Percentiles rank a stretch among this genome's conserved stretches.
Conservation (phyloP, 139 green algal genomes). For the Chlamydomonas urium region DNA sequence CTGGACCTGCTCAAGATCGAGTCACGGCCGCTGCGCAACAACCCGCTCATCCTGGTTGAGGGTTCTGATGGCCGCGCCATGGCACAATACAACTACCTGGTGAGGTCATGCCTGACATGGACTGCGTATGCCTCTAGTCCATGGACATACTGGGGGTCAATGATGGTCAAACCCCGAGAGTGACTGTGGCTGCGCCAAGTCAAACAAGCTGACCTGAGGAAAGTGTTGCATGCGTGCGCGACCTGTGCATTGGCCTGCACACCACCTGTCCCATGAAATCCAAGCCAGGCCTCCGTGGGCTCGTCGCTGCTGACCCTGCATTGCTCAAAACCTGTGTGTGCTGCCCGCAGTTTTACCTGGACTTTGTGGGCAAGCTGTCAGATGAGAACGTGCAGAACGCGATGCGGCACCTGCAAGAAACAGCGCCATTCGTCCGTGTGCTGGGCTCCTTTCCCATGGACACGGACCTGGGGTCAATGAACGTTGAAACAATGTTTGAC, state of each 20-base stretch:
- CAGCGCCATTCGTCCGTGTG: conserved; percentile 86
- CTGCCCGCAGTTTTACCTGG: conserved; percentile 99
- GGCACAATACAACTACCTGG: conserved; percentile 89
- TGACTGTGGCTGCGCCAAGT: no score
- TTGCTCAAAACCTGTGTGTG: no score
- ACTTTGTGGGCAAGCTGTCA: conserved; percentile 83
- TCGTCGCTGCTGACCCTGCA: no score
- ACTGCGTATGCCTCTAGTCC: no score
- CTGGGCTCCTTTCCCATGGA: conserved; percentile 88
- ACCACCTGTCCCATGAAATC: no score
- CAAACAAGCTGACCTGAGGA: no score
- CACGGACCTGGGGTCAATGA: conserved; percentile 34
- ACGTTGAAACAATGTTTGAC: neutral
- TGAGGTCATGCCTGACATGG: no score
- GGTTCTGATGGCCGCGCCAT: neutral
- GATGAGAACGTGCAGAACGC: conserved; percentile 85
- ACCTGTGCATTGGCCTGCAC: no score
- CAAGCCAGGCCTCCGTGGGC: no score
- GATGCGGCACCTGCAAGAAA: conserved; percentile 89
- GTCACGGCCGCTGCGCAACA: conserved; percentile 76
- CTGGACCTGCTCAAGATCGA: conserved; percentile 94
- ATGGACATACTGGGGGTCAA: no score
- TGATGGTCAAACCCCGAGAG: no score
- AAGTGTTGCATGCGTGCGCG: no score
- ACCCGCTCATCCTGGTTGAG: conserved; percentile 50